phyloP scores from a whole-genome alignment of 2,329 filamentous ascomycete species.

The Monosporascus sp. region DNA sequence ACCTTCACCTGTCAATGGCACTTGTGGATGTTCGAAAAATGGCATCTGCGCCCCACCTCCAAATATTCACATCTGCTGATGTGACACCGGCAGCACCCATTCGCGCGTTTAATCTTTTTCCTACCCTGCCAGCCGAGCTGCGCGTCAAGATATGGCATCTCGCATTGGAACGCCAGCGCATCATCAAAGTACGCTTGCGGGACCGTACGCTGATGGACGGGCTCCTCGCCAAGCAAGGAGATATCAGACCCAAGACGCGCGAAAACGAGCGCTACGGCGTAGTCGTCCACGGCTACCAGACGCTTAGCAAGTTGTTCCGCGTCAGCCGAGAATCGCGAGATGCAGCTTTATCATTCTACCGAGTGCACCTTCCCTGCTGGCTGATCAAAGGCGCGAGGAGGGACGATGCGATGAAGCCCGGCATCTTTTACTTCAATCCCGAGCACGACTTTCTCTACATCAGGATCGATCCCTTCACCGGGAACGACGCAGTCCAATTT shows the following conservation, averaged over 20 bases:
- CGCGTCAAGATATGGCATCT: conserved; percentile 7
- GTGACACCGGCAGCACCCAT: too few species aligned
- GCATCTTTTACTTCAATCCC: conserved; percentile 10
- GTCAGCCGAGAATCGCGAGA: conserved; percentile 8
- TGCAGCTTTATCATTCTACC: conserved; percentile 5
- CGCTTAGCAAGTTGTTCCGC: conserved; percentile 7
- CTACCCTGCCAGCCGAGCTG: conserved; percentile 3
- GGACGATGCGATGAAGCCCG: not conserved
- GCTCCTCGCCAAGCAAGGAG: not conserved
- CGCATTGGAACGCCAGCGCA: conserved; percentile 3
- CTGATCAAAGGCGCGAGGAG: not conserved
- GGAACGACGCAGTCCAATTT: not conserved
- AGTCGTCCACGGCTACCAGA: not conserved
- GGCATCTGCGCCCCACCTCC: too few species aligned
- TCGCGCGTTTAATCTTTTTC: not conserved
- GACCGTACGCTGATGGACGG: not conserved
- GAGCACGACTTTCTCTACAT: conserved; percentile 8
- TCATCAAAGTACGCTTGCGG: conserved; percentile 2
- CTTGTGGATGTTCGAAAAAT: too few species aligned
- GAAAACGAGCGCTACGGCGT: not conserved
- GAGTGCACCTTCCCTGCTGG: conserved; percentile 8
- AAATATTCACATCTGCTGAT: too few species aligned
- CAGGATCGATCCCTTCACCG: too few species aligned
- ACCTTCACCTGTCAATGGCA: too few species aligned
- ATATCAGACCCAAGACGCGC: not conserved